phyloP scores from a whole-genome alignment of 805 yeast species.

The Priceomyces fermenticarens region DNA sequence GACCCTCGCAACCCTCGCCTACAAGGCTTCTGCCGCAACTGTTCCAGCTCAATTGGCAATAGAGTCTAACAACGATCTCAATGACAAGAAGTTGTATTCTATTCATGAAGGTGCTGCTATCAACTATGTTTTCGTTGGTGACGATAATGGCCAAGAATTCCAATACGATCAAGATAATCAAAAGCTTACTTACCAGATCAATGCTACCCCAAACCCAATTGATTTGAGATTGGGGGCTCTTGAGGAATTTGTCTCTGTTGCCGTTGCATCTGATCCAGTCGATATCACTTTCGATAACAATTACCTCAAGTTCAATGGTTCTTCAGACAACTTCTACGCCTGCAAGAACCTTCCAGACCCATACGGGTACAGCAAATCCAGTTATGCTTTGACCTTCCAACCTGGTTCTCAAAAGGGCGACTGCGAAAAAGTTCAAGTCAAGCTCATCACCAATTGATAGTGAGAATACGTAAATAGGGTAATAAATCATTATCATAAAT shows the following conservation, averaged over 20 bases:
- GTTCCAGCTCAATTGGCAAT: slow-evolving; percentile 15
- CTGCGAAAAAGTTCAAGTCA: slow-evolving; percentile 7
- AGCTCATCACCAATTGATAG: neutral
- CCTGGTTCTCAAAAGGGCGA: neutral
- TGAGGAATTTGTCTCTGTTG: slow-evolving; percentile 8
- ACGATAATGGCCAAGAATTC: slow-evolving; percentile 8
- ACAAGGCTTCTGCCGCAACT: neutral
- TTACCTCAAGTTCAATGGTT: slow-evolving; percentile 14
- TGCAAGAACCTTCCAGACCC: slow-evolving; percentile 27
- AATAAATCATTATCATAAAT: too few species aligned
- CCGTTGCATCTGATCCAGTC: slow-evolving; percentile 3
- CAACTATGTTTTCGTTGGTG: slow-evolving; percentile 33
- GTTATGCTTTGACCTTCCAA: slow-evolving; percentile 14
- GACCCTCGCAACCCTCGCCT: neutral
- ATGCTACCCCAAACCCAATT: neutral
- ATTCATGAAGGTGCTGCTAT: slow-evolving; percentile 47
- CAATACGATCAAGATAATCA: slow-evolving; percentile 15
- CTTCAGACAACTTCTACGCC: slow-evolving; percentile 19
- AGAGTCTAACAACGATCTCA: slow-evolving; percentile 20
- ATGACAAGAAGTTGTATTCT: slow-evolving; percentile 25
- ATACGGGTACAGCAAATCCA: slow-evolving; percentile 18
- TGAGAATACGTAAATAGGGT: too few species aligned
- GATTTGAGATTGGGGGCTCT: neutral
- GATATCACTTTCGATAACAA: slow-evolving; percentile 13
- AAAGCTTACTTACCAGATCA: neutral